Percentiles rank a stretch among this genome's conserved stretches.
These are phyloP conservation scores for Lactarius sanguifluus DNA, from an alignment of 768 basidiomycete genomes.

Conservation along the genomic window DNA sequence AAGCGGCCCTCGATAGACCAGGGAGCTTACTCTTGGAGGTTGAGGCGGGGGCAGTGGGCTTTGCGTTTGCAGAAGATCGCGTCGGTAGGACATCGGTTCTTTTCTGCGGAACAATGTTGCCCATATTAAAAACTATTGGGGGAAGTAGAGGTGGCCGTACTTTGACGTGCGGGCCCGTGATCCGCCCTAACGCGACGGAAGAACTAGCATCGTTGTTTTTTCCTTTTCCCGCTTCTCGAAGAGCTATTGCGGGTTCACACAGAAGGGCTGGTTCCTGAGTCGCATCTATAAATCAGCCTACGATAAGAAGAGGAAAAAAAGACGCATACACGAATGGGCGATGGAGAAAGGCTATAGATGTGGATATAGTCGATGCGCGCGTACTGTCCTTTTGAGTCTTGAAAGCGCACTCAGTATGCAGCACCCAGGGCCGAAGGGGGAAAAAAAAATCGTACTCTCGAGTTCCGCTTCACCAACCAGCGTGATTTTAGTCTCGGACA, in stretches of 20 bases:
- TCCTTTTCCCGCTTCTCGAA: slow-evolving; percentile 22
- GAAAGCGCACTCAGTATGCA: neutral
- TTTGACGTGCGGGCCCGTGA: slow-evolving; percentile 24
- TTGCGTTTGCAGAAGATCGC: slow-evolving; percentile 7
- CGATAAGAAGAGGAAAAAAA: neutral
- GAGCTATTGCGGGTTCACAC: slow-evolving; percentile 24
- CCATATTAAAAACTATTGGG: neutral
- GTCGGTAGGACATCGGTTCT: slow-evolving; percentile 1
- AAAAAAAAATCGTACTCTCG: slow-evolving; percentile 49
- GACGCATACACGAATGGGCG: slow-evolving; percentile 53
- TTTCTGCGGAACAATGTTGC: slow-evolving; percentile 1
- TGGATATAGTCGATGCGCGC: slow-evolving; percentile 53
- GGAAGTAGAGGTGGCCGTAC: slow-evolving; percentile 6
- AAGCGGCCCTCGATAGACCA: slow-evolving; percentile 21
- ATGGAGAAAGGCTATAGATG: slow-evolving; percentile 72
- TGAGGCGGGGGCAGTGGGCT: slow-evolving; percentile 17
- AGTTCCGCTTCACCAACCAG: slow-evolving; percentile 65
- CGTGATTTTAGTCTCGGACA: slow-evolving; percentile 49
- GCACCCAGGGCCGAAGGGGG: neutral
- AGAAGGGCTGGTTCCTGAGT: slow-evolving; percentile 48
- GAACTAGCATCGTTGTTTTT: neutral
- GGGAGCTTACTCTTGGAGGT: slow-evolving; percentile 26
- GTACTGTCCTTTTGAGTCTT: slow-evolving; percentile 58
- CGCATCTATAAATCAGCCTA: neutral
- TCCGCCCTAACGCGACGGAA: slow-evolving; percentile 19